These are phyloP conservation scores for Quercus mongolica DNA, from an alignment of 306 rosid genomes.

Conservation along the genomic window DNA sequence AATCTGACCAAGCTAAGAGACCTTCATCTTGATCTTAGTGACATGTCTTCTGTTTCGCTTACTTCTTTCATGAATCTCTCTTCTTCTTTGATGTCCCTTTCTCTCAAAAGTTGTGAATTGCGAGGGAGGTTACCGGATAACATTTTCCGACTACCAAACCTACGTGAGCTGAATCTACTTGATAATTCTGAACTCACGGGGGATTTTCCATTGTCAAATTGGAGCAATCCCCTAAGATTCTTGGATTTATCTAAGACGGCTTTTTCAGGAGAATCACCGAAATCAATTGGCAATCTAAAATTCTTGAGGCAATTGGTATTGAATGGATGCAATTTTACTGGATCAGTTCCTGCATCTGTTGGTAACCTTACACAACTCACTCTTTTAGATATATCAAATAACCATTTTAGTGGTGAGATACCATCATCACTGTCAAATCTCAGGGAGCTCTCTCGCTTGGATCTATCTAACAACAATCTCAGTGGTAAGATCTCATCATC, in stretches of 20 bases:
- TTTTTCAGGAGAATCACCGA: slow-evolving; percentile 1
- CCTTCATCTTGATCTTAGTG: neutral
- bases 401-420: too few species aligned
- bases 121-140: neutral
- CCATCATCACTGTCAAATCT: too few species aligned
- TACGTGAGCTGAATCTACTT: neutral
- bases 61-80: neutral
- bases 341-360: neutral
- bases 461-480: too few species aligned
- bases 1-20: neutral
- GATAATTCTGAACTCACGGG: neutral
- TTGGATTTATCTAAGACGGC: neutral
- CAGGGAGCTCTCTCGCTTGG: too few species aligned
- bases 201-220: neutral
- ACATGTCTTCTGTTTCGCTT: neutral
- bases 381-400: fast-evolving
- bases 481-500: too few species aligned
- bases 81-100: neutral
- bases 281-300: slow-evolving; percentile 1
- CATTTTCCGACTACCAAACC: neutral
- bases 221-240: neutral
- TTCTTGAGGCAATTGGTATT: neutral
- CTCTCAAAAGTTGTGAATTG: neutral
- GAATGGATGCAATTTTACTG: neutral
- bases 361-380: slow-evolving; percentile 11